Base-by-base conservation (phyloP, 306 rosid genomes). In the Spatholobus suberectus region DNA sequence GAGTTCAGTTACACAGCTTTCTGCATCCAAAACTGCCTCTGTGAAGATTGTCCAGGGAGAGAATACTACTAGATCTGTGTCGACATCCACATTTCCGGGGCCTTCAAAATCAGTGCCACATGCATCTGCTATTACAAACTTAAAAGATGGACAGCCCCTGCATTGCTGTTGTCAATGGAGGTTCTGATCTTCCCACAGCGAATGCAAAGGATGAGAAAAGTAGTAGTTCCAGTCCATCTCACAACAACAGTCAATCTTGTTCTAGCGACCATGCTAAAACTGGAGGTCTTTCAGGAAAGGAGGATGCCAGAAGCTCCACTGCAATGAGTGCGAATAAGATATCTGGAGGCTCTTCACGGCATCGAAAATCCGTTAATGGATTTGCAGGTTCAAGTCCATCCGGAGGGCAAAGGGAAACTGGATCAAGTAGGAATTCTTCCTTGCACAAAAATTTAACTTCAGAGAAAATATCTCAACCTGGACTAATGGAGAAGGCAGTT, bases 171-270 rank as follows among this genome's bases (percentile, higher is more conserved):
- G 87, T 82, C 41, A 81, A 75, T 18, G 94, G 92, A 35, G 71
- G 76, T 76, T 87, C 92, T 6, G 97, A 90, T 72, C 84, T 79
- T 70, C 94, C 90, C n/a, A 41, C 80, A 49, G 76, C 89, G n/a
- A 89, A 92, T 71, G 90, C 84, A n/a, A 94, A 85, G 85, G 98
- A 94, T 78, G 98, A 94, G 84, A 89, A 90, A 81, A 91, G 97
- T 81, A 90, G 97, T 79, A 91, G 97, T 86, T 94, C 97, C 41
- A 92, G 98, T 83, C 98, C 86, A 79, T 94, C 98, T 41, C 95
- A 88, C 66, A 92, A 65, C 70, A 65, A 90, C 85, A 94, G 90
- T 77, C 97, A 92, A 61, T 94, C 98, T 37, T 83, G 73, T 81
- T 87, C 90, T 11, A 90, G 98, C 38, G 95, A 92, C 61, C 95